Conservation (phyloP, 1,139 yeast genomes). For the Kodamaea alishanica region DNA sequence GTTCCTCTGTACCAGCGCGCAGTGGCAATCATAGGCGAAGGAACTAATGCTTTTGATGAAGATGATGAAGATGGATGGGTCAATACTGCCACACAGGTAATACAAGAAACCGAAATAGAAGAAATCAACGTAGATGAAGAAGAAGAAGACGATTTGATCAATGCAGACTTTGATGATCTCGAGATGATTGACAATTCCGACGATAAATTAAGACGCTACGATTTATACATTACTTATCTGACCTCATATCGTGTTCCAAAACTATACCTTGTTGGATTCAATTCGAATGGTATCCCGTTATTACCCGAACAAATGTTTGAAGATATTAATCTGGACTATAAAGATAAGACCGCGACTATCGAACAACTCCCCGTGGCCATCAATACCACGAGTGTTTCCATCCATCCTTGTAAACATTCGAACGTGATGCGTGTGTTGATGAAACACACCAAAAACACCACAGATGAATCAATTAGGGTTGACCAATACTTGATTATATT, state of each 20-base stretch:
- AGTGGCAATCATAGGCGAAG: constrained; percentile 41
- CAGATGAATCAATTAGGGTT: constrained; percentile 51
- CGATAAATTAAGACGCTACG: constrained; percentile 64
- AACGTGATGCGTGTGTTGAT: constrained; percentile 87
- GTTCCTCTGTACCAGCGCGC: constrained; percentile 86
- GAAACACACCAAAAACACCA: constrained; percentile 42
- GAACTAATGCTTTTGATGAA: constrained; percentile 32
- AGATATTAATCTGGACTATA: constrained; percentile 86
- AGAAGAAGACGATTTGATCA: constrained; percentile 30
- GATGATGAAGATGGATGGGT: constrained; percentile 61
- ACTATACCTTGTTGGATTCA: constrained; percentile 86
- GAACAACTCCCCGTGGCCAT: constrained; percentile 85
- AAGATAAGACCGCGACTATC: constrained; percentile 94
- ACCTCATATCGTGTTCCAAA: constrained; percentile 96
- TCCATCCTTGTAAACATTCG: constrained; percentile 96
- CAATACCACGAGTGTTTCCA: constrained; percentile 79
- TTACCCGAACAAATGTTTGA: constrained; percentile 90
- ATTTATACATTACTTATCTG: constrained; percentile 84
- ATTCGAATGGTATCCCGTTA: constrained; percentile 77
- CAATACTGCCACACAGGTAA: constrained; percentile 9
- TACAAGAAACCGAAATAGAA: constrained; percentile 18
- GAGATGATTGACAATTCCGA: constrained; percentile 21
- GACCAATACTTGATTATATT: constrained; percentile 89
- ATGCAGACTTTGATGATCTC: constrained; percentile 34
- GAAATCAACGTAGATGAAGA: constrained; percentile 37